Evolutionary conservation across 495 filamentous ascomycete genomes (phyloP), one percentile per base, ranked within the genome.

Genomic region (Ramalina peruviana): DNA sequence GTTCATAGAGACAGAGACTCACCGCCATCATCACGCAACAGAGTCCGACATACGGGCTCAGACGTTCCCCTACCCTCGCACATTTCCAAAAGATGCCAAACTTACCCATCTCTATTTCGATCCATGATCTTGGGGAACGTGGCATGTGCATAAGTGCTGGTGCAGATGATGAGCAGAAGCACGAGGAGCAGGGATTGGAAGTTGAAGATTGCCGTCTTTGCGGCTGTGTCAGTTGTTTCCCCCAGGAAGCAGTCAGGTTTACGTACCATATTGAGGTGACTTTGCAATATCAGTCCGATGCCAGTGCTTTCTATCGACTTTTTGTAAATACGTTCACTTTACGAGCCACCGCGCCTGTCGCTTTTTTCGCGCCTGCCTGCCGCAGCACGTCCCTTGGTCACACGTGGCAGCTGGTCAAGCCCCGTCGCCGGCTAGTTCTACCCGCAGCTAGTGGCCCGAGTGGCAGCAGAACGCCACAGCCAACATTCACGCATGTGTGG

Each of bases 21-120:
- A 96, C 92, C 53, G 93, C 93, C 88, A 97, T 97, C 56, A 86
- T 59, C 10, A 95, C 70, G 64, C 93, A 97, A 64, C 88, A 95
- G 59, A 96, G 67, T 68, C 89, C 94, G 50, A 98, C 86, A 63
- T 98, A 97, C 40, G 92, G 93, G 59, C 88, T 95, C 48, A 98
- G 66, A 50, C 92, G 72, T 72, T 98, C 92, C 25, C 92, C 92
- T 60, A 98, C 79, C 53, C 92, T 74, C 27, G 92, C 92, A 52
- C 82, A 92, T 65, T 97, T 97, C 92, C 92, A 98, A 67, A 98
- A 95, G 43, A 92, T 80, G 39, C 89, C 89, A 55, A 85, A 65
- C 74, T 50, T 72, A 90, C 84, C 86, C 87, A 60, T 88, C 80
- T 68, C 89, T 89, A 60, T 94, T 93, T 19, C 86, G 77, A 63